A percentile compares a stretch with the other conserved stretches of the same genome.
Evolutionary conservation across 345 rosid species (phyloP).

Genomic region (Acer saccharum): DNA sequence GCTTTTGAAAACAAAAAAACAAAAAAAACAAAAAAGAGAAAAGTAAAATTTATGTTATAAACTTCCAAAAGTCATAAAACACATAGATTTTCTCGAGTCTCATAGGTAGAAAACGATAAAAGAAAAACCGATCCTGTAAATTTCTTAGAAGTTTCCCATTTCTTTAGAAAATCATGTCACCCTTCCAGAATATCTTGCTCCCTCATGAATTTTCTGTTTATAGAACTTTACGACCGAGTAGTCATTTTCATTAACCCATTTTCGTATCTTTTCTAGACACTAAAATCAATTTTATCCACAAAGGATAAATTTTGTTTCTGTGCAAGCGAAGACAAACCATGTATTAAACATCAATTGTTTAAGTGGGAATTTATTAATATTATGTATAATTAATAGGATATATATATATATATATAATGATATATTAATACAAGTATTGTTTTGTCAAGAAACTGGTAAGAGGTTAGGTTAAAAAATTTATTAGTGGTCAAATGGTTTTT

Average conservation of each 20-base stretch:
- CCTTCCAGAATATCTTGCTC: background rate
- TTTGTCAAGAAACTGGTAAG: conserved; percentile 10
- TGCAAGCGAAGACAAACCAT: too few species aligned
- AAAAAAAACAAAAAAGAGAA: background rate
- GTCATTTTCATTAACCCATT: too few species aligned
- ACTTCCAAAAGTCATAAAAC: background rate
- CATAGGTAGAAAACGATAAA: background rate
- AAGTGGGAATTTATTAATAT: background rate
- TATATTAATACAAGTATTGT: background rate
- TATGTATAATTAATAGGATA: too few species aligned
- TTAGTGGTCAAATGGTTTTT: background rate
- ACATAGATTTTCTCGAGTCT: background rate
- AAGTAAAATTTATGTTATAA: background rate
- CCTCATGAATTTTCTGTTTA: background rate
- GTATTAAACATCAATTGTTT: too few species aligned
- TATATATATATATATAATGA: background rate
- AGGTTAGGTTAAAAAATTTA: background rate
- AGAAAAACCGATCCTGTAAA: background rate
- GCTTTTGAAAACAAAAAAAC: background rate
- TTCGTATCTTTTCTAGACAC: too few species aligned
- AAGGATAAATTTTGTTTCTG: too few species aligned
- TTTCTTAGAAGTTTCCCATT: conserved; percentile 20
- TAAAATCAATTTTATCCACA: too few species aligned
- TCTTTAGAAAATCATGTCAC: background rate
- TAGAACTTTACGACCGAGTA: too few species aligned